Evolutionary conservation across 2,329 filamentous ascomycete genomes (phyloP).

Genomic region (Aureobasidium subglaciale): DNA sequence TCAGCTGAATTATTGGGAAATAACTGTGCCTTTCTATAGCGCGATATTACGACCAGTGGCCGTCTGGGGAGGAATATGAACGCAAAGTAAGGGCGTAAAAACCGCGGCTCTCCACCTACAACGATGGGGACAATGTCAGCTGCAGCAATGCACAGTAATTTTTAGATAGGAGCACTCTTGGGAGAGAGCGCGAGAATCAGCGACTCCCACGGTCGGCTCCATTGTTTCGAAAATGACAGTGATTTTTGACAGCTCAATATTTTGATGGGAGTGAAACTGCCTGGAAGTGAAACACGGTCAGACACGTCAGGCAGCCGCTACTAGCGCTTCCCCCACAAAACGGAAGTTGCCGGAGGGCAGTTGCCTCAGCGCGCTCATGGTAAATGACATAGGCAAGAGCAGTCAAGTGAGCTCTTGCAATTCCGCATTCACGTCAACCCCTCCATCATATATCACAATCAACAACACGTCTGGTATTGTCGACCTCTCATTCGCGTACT

Average conservation of each 20-base stretch:
- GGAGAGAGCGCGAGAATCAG: too few species aligned
- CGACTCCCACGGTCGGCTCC: too few species aligned
- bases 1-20: too few species aligned
- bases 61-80: too few species aligned
- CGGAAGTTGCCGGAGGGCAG: not conserved
- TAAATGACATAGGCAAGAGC: not conserved
- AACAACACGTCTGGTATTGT: not conserved
- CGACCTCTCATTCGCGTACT: not conserved
- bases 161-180: too few species aligned
- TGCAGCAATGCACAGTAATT: too few species aligned
- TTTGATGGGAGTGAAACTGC: not conserved
- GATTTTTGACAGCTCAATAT: not conserved
- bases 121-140: too few species aligned
- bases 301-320: not conserved
- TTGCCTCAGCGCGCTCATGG: not conserved
- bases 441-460: not conserved
- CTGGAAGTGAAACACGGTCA: not conserved
- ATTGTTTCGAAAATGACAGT: too few species aligned
- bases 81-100: too few species aligned
- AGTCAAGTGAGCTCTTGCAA: not conserved
- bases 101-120: too few species aligned
- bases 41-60: too few species aligned
- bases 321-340: not conserved
- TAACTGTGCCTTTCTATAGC: too few species aligned
- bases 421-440: conserved; percentile 1